Evolutionary conservation across 169 alveolate genomes (phyloP).

Genomic region (Eimeria zaria): DNA sequence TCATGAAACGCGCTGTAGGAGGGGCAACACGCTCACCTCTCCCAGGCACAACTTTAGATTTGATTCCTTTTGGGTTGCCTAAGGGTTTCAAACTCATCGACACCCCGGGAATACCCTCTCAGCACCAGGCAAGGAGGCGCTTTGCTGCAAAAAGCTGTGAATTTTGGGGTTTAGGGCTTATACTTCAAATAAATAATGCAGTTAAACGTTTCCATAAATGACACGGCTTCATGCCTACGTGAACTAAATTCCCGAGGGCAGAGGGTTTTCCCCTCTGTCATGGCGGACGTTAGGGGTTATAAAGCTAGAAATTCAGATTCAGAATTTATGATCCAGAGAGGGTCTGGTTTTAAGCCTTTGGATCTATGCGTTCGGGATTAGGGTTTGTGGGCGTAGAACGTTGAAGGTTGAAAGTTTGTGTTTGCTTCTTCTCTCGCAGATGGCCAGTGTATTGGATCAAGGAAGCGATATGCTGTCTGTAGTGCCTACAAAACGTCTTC

Average conservation of each 20-base stretch:
- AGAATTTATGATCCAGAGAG: too few species aligned
- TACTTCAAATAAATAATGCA: too few species aligned
- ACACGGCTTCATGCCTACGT: too few species aligned
- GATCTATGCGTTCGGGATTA: neutral
- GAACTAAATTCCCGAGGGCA: too few species aligned
- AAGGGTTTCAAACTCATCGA: conserved; percentile 92
- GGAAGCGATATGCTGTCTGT: conserved; percentile 49
- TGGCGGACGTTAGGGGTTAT: too few species aligned
- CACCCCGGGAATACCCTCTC: conserved; percentile 93
- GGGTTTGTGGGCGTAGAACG: neutral
- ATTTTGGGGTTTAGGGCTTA: neutral
- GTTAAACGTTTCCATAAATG: too few species aligned
- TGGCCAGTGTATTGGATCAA: conserved; percentile 27
- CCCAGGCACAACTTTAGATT: conserved; percentile 94
- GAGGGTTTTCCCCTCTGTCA: too few species aligned
- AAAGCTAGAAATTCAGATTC: too few species aligned
- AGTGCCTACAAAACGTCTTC: conserved; percentile 71
- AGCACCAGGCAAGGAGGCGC: conserved; percentile 86
- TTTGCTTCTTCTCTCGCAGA: neutral
- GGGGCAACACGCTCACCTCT: conserved; percentile 94
- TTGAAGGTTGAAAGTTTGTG: neutral
- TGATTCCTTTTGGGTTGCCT: conserved; percentile 92
- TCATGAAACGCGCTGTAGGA: conserved; percentile 87
- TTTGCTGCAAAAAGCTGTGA: conserved; percentile 43
- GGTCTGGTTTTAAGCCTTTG: neutral